Conservation (phyloP, 2,329 filamentous ascomycete species). For the Exophiala oligosperma region DNA sequence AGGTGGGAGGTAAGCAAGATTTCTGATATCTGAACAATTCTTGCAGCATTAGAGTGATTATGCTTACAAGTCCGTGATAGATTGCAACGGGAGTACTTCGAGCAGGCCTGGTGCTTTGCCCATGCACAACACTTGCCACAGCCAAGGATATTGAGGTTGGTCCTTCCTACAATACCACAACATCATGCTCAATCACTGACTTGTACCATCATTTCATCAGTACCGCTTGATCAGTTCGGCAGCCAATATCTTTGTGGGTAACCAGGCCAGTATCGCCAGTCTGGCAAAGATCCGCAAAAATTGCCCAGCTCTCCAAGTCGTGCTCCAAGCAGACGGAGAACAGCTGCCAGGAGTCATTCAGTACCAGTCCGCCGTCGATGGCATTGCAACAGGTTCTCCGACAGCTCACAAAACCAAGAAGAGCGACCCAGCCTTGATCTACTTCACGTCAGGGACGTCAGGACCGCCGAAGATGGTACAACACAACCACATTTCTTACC, state of each 20-base stretch:
- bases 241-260: not conserved
- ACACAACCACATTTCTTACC: slow-evolving; percentile 42
- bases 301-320: not conserved
- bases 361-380: not conserved
- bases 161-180: not conserved
- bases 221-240: not conserved
- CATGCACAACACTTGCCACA: not conserved
- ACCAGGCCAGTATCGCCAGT: not conserved
- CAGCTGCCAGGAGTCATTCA: not conserved
- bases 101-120: not conserved
- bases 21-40: not conserved
- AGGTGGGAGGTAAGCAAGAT: not conserved
- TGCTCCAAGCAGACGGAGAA: not conserved
- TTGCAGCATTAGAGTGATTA: no score
- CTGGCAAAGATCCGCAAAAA: not conserved
- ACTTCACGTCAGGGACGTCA: slow-evolving; percentile 42
- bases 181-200: not conserved
- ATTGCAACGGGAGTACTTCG: not conserved
- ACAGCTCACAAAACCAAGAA: not conserved
- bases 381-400: not conserved
- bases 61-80: not conserved
- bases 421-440: slow-evolving; percentile 35
- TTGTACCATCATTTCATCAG: not conserved
- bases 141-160: not conserved
- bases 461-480: slow-evolving; percentile 42